A percentile compares a stretch with the other conserved stretches of the same genome.
These are phyloP conservation scores for Kodamaea ohmeri DNA, from an alignment of 1,139 yeast species.

Conservation along the genomic window DNA sequence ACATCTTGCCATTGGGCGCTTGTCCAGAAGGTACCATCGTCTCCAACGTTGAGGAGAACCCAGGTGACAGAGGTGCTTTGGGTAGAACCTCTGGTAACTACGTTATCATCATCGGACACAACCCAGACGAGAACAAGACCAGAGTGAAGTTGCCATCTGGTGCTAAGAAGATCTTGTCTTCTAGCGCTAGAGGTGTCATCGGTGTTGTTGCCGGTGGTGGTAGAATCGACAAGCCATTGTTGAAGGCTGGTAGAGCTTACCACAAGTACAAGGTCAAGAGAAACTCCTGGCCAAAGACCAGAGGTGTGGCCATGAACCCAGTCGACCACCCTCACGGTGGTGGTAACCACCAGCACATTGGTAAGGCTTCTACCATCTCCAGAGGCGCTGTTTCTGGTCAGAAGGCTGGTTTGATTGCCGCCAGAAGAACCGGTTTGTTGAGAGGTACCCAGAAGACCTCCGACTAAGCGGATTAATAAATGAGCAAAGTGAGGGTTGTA, in stretches of 20 bases:
- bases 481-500: slow-evolving; percentile 1
- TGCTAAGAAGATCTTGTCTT: slow-evolving; percentile 93
- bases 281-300: slow-evolving; percentile 99
- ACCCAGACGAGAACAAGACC: slow-evolving; percentile 97
- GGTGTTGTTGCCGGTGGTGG: slow-evolving; percentile 99
- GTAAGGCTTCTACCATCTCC: slow-evolving; percentile 99
- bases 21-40: slow-evolving; percentile 99
- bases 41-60: slow-evolving; percentile 96
- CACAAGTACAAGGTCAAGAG: slow-evolving; percentile 99
- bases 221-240: slow-evolving; percentile 98
- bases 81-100: slow-evolving; percentile 99
- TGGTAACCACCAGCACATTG: slow-evolving; percentile 99
- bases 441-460: slow-evolving; percentile 99
- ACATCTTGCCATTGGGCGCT: slow-evolving; percentile 93
- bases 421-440: slow-evolving; percentile 99
- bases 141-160: slow-evolving; percentile 99
- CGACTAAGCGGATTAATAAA: slow-evolving; percentile 39
- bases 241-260: slow-evolving; percentile 99
- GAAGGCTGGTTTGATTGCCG: slow-evolving; percentile 99
- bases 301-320: slow-evolving; percentile 99
- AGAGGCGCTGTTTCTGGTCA: slow-evolving; percentile 99
- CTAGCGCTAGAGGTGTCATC: slow-evolving; percentile 98
- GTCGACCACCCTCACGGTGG: slow-evolving; percentile 99
- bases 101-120: slow-evolving; percentile 98
- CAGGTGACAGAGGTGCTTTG: slow-evolving; percentile 99